Evolutionary conservation across 2,329 filamentous ascomycete species (phyloP), one percentile per base, ranked within the genome.

Genomic region (Cladosporium sp.): DNA sequence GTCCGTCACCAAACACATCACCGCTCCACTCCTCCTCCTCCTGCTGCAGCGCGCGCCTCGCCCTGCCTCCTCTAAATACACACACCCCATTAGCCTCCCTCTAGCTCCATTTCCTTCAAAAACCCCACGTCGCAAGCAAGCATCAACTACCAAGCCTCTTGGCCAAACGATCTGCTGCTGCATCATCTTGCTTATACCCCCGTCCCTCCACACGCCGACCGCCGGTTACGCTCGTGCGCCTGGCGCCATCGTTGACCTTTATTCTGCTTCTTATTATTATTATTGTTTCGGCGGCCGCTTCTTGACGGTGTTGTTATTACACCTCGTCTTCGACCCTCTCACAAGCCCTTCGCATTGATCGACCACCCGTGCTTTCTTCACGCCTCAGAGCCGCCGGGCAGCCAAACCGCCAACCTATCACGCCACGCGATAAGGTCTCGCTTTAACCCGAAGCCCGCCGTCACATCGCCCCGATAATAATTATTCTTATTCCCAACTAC

Each of bases 181-280:
- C 62, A 64, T 64, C 62, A 58, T 64, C 54, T 57, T 57, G 54
- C 25, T 64, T 43, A 21, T 54, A 39, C 62, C 28, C 5, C n/a
- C 30, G 39, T 25, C 53, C 32, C 30, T 51, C 62, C 43, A 46
- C 61, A 64, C 53, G 3, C 51, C 51, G 28, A 49, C 56, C 39
- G 36, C 39, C 62, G 60, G 28, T 49, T 34, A 46, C 48, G 51
- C 49, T 57, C 60, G 48, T 63, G 53, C 53, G 16, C 62, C 34
- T 30, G 11, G 32, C 34, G 30, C 25, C 46, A 51, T 28, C 43
- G 5, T 26, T 13, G 48, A 34, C 28, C 34, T 46, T 23, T 46
- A 46, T 32, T 56, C n/a, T n/a, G n/a, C n/a, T n/a, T n/a, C 23
- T 32, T 56, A 13, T 18, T 32, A 16, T 39, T 30, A 34, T 30